Base-by-base conservation (phyloP, 345 rosid genomes). In the Euphorbia lathyris region DNA sequence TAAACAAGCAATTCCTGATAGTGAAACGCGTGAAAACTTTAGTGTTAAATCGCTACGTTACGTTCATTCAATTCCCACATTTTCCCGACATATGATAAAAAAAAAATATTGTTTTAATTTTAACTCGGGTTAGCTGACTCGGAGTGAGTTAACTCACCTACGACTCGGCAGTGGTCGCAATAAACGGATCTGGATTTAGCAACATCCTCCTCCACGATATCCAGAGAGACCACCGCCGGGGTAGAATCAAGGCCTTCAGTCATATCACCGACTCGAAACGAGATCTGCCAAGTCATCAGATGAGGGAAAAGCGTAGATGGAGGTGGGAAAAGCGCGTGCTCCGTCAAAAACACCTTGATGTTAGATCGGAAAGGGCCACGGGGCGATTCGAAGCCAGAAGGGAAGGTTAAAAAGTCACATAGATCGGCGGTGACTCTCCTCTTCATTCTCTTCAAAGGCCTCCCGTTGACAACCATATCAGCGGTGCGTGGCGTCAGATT, bases 101-200 rank as follows among this genome's bases (percentile, higher is more conserved):
- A 51, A 51, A 47, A 4, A 47, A n/a, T n/a, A n/a, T n/a, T n/a
- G n/a, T n/a, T n/a, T n/a, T 29, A 9, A 66, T 29, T 17, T 48
- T 34, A 34, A 34, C 38, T 7, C 38, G 38, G 14, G 29, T 34
- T 23, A 6, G 30, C 66, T 30, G 74, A 77, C 65, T 74, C 84
- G 75, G 73, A 63, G 19, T 68, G 79, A 66, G 79, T 65, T 68
- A 70, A 85, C 91, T 86, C 85, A 88, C 94, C 91, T 27, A 85
- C 88, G 50, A 88, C 90, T 70, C 93, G 89, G 89, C 93, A 86
- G 79, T 88, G 90, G 68, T 88, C 88, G 67, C 94, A 88, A 76
- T 83, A 86, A 26, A 85, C 82, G 67, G 91, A 86, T 83, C 91
- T 81, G 68, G 94, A 85, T 81, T 85, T 83, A 63, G 88, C 80